Evolutionary conservation across 2,329 filamentous ascomycete genomes (phyloP).

Genomic region (Teratosphaeria zuluensis): DNA sequence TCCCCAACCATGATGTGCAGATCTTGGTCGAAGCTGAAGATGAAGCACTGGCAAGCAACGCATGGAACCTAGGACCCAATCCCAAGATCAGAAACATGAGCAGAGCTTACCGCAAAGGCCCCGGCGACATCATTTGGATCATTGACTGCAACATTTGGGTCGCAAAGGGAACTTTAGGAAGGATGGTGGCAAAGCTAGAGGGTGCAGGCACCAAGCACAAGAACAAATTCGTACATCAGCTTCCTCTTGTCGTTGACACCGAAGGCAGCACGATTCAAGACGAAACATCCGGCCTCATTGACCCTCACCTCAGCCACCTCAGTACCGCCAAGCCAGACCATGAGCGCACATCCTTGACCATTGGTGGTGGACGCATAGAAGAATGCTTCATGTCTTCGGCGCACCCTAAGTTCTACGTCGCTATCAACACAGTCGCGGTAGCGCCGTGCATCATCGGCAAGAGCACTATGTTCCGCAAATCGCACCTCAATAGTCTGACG

Average conservation of each 20-base stretch:
- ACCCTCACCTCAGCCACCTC: constrained; percentile 1
- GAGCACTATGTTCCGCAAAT: constrained; percentile 95
- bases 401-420: constrained; percentile 95
- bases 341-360: constrained; percentile 15
- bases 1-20: constrained; percentile 58
- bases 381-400: constrained; percentile 90
- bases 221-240: constrained; percentile 88
- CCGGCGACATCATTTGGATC: constrained; percentile 84
- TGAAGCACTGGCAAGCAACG: constrained; percentile 50
- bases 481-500: constrained; percentile 71
- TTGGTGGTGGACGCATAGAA: constrained; percentile 72
- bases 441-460: constrained; percentile 94
- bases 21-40: constrained; percentile 79
- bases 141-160: constrained; percentile 97
- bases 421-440: constrained; percentile 85
- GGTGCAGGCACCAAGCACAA: constrained; percentile 48
- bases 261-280: constrained; percentile 18
- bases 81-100: constrained; percentile 99
- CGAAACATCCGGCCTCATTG: constrained; percentile 13
- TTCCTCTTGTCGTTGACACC: constrained; percentile 80
- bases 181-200: constrained; percentile 81
- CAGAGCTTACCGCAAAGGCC: constrained; percentile 78
- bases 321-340: constrained; percentile 5
- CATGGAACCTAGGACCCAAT: constrained; percentile 66
- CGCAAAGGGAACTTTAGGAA: constrained; percentile 62